Evolutionary conservation across 306 rosid genomes (phyloP).

Genomic region (Pyrus betulifolia): DNA sequence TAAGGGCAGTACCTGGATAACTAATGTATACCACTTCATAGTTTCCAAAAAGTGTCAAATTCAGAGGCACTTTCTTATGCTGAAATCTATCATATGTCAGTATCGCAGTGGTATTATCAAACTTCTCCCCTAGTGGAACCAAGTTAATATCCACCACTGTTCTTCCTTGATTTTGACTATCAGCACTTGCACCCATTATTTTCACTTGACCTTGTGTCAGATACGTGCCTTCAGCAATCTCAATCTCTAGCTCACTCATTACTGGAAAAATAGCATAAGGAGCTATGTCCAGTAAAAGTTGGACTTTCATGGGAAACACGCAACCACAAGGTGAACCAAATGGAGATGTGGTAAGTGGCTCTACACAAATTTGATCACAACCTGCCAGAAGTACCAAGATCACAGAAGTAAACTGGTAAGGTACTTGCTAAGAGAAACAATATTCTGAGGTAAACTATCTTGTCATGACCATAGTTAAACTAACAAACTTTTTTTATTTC

Average conservation of each 20-base stretch:
- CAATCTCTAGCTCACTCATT: conserved; percentile 74
- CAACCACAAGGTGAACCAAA: conserved; percentile 97
- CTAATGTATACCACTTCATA: conserved; percentile 50
- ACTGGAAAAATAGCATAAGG: conserved; percentile 66
- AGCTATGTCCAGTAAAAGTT: conserved; percentile 69
- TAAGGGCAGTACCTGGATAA: conserved; percentile 69
- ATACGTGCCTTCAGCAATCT: conserved; percentile 80
- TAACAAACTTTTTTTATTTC: neutral
- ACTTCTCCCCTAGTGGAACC: conserved; percentile 86
- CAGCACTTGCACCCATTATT: conserved; percentile 94
- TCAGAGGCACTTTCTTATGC: conserved; percentile 73
- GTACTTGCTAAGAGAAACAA: neutral
- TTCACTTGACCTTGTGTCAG: conserved; percentile 85
- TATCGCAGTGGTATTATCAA: conserved; percentile 73
- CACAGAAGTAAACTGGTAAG: conserved; percentile 17
- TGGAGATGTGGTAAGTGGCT: conserved; percentile 75
- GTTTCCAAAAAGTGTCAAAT: conserved; percentile 60
- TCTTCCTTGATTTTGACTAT: conserved; percentile 63
- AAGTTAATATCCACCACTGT: conserved; percentile 72
- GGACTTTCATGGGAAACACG: conserved; percentile 85
- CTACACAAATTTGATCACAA: conserved; percentile 73
- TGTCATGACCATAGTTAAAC: neutral
- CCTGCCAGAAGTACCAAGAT: conserved; percentile 35
- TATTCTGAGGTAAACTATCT: neutral
- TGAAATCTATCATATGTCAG: conserved; percentile 58